A percentile compares a stretch with the other conserved stretches of the same genome.
Evolutionary conservation across 129 eudicot genomes (phyloP).

Genomic region (Ambrosia artemisiifolia): DNA sequence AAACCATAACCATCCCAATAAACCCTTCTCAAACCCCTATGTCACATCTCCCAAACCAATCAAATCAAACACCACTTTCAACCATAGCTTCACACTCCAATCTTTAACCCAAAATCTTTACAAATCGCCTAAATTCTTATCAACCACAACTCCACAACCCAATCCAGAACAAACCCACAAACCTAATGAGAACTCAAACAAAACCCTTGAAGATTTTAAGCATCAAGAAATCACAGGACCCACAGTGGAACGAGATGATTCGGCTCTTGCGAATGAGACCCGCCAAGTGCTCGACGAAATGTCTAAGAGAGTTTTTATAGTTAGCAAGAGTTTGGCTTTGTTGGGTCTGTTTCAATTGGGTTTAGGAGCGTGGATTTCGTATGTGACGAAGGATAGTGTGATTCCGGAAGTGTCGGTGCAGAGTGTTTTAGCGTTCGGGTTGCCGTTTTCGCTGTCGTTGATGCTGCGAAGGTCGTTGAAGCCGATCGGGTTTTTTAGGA

Average conservation of each 20-base stretch:
- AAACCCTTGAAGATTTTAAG: conserved; percentile 51
- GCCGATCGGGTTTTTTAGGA: conserved; percentile 67
- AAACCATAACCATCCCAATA: conserved; percentile 19
- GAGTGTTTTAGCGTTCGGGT: conserved; percentile 60
- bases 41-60: conserved; percentile 15
- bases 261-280: conserved; percentile 70
- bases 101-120: conserved; percentile 17
- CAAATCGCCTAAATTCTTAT: conserved; percentile 35
- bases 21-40: conserved; percentile 12
- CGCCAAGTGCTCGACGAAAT: conserved; percentile 61
- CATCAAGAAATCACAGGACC: conserved; percentile 92
- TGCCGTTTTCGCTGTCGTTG: conserved; percentile 67
- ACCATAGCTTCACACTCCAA: conserved; percentile 20
- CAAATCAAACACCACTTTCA: conserved; percentile 26
- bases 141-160: conserved; percentile 36
- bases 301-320: conserved; percentile 53
- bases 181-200: conserved; percentile 28
- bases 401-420: conserved; percentile 48
- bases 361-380: conserved; percentile 70
- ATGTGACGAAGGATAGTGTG: conserved; percentile 28
- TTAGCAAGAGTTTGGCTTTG: conserved; percentile 61
- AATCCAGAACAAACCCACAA: conserved; percentile 34
- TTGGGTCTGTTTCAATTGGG: conserved; percentile 65
- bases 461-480: conserved; percentile 68
- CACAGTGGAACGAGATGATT: conserved; percentile 72